Evolutionary conservation across 371 early-diverging fungal genomes (phyloP).

Genomic region (Mortierella sp.): DNA sequence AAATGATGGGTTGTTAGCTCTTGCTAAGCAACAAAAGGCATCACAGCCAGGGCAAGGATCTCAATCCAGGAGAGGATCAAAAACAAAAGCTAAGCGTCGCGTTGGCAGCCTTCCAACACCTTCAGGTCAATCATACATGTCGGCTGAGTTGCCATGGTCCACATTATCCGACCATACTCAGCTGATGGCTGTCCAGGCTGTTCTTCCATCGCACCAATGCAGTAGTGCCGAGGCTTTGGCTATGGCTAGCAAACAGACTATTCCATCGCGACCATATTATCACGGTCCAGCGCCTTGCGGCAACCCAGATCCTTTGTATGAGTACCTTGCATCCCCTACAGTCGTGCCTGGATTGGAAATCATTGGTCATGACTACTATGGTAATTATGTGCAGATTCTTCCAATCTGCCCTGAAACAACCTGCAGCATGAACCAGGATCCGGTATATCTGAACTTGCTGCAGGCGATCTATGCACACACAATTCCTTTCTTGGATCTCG

Average conservation of each 20-base stretch:
- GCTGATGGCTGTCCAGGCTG: conserved; percentile 12
- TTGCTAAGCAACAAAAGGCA: conserved; percentile 12
- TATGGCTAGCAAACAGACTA: neutral
- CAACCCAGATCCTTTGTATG: conserved; percentile 49
- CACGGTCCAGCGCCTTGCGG: conserved; percentile 56
- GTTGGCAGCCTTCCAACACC: conserved; percentile 20
- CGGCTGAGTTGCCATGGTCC: conserved; percentile 34
- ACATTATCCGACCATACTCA: conserved; percentile 19
- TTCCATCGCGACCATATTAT: conserved; percentile 10
- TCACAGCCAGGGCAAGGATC: conserved; percentile 11
- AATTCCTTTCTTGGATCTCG: conserved; percentile 49
- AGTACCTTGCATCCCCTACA: conserved; percentile 50
- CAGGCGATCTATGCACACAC: conserved; percentile 56
- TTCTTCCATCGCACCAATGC: conserved; percentile 17
- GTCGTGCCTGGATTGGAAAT: conserved; percentile 54
- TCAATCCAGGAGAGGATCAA: conserved; percentile 26
- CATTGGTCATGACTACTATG: conserved; percentile 52
- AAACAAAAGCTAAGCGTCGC: conserved; percentile 36
- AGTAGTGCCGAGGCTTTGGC: neutral
- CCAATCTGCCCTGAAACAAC: conserved; percentile 57
- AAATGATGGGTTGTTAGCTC: neutral
- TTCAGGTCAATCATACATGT: conserved; percentile 14
- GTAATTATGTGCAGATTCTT: conserved; percentile 54
- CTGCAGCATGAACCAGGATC: conserved; percentile 56
- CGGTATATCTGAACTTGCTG: conserved; percentile 44